Evolutionary conservation across 495 filamentous ascomycete species (phyloP).

Genomic region (Hypomontagnella monticulosa): DNA sequence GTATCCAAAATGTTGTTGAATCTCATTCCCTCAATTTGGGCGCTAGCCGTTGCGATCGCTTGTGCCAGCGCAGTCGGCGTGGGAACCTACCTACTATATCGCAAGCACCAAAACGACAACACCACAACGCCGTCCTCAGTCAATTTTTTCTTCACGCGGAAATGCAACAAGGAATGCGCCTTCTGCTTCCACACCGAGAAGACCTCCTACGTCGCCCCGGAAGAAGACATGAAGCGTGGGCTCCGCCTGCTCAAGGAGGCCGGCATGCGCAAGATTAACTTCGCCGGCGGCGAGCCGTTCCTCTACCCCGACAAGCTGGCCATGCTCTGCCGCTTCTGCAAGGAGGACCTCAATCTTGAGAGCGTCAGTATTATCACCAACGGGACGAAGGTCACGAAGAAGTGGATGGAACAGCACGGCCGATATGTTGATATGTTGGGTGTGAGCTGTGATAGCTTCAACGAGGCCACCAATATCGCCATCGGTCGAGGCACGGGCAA

Average conservation of each 20-base stretch:
- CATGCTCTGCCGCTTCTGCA: conserved; percentile 60
- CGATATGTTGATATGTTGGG: conserved; percentile 63
- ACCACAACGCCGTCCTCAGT: conserved; percentile 52
- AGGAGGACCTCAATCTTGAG: conserved; percentile 59
- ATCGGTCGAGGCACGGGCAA: conserved; percentile 62
- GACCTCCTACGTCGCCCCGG: conserved; percentile 52
- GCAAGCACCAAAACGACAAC: no score
- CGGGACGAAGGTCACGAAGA: conserved; percentile 58
- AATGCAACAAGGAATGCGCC: conserved; percentile 62
- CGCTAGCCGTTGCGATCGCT: no score
- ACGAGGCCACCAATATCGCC: conserved; percentile 59
- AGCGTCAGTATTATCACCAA: conserved; percentile 65
- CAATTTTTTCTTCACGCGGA: conserved; percentile 60
- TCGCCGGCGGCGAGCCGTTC: conserved; percentile 69
- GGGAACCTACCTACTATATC: no score
- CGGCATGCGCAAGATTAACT: conserved; percentile 68
- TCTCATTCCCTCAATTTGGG: no score
- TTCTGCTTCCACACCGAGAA: conserved; percentile 69
- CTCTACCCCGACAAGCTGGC: conserved; percentile 61
- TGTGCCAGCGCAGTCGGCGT: no score
- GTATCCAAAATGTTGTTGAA: no score
- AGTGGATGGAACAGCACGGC: conserved; percentile 54
- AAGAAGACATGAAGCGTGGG: conserved; percentile 54
- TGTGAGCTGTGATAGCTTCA: conserved; percentile 67
- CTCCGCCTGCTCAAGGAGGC: conserved; percentile 58